Conservation (phyloP, 257 asterid genomes). For the Vinca minor region DNA sequence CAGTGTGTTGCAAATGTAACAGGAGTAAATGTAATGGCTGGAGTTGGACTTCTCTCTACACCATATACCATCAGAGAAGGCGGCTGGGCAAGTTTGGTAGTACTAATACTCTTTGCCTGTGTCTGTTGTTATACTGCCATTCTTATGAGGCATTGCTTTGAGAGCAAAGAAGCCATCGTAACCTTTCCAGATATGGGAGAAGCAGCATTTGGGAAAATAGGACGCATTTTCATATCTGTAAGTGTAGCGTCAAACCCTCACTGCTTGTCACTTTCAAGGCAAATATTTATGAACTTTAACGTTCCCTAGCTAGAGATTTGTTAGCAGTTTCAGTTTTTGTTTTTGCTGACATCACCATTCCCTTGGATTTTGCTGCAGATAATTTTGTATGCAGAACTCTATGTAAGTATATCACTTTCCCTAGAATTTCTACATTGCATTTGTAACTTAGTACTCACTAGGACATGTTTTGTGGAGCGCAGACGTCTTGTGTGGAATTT, state of each 20-base stretch:
- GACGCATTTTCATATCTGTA: slow-evolving; percentile 71
- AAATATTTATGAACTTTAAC: too few species aligned
- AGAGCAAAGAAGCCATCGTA: slow-evolving; percentile 53
- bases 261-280: too few species aligned
- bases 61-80: slow-evolving; percentile 63
- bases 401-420: slow-evolving; percentile 39
- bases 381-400: slow-evolving; percentile 68
- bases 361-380: slow-evolving; percentile 43
- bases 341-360: slow-evolving; percentile 4
- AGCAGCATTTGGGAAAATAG: slow-evolving; percentile 73
- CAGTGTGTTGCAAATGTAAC: not conserved
- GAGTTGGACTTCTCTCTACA: slow-evolving; percentile 74
- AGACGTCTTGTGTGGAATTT: slow-evolving; percentile 75
- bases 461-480: slow-evolving; percentile 18
- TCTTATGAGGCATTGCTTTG: slow-evolving; percentile 72
- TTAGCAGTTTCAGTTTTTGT: not conserved
- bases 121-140: slow-evolving; percentile 71
- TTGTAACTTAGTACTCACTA: not conserved
- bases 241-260: slow-evolving; percentile 13
- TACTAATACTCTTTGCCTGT: slow-evolving; percentile 54
- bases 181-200: slow-evolving; percentile 79
- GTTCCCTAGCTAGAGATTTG: too few species aligned
- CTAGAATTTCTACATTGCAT: not conserved
- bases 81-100: slow-evolving; percentile 64
- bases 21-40: slow-evolving; percentile 82